phyloP scores from a whole-genome alignment of 305 asterid species.

The Fraxinus baroniana region DNA sequence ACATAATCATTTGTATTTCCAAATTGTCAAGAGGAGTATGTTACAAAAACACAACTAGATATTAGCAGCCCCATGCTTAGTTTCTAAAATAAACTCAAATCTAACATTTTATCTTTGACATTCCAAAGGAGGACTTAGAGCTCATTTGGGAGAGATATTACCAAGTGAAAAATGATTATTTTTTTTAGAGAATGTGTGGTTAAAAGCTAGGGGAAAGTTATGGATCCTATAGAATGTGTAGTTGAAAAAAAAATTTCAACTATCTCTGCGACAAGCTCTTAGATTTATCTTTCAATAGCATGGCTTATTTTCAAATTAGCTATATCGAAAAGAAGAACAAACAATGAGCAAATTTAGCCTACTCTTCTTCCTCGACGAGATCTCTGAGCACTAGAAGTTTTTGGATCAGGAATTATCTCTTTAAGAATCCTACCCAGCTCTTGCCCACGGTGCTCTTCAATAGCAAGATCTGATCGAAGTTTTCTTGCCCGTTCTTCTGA shows the following conservation, averaged over 20 bases:
- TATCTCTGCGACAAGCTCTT: neutral
- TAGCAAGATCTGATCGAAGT: constrained; percentile 77
- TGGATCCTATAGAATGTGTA: neutral
- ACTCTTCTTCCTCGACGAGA: constrained; percentile 74
- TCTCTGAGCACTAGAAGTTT: constrained; percentile 46
- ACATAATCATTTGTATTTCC: neutral
- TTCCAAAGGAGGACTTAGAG: neutral
- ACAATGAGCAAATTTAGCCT: constrained; percentile 26
- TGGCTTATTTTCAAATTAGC: constrained; percentile 11
- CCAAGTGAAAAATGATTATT: neutral
- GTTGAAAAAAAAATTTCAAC: neutral
- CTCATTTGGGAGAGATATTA: neutral
- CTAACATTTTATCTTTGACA: neutral
- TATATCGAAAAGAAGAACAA: constrained; percentile 17
- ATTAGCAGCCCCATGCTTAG: neutral
- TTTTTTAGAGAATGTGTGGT: neutral
- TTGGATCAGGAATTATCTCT: constrained; percentile 62
- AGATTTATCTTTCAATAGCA: neutral
- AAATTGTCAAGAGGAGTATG: neutral
- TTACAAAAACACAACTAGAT: neutral
- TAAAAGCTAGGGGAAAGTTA: neutral
- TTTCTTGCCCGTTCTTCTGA: constrained; percentile 84
- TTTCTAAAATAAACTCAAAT: neutral
- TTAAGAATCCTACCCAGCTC: constrained; percentile 74
- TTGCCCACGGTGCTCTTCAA: constrained; percentile 77